Conservation (phyloP, 176 grass and related monocot genomes). For the Eremochloa ophiuroides region DNA sequence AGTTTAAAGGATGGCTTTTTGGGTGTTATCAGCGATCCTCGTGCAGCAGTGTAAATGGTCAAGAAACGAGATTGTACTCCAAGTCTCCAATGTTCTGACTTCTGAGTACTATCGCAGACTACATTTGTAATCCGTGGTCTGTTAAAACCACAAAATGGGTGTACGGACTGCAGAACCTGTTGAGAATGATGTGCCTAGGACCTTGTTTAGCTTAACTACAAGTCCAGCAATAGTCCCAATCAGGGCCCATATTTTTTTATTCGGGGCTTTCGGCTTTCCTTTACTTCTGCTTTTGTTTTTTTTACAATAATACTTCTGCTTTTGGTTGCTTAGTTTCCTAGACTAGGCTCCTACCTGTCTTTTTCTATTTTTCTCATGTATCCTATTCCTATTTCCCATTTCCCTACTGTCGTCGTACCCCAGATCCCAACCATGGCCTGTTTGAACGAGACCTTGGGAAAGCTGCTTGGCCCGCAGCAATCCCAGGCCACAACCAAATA, state of each 20-base stretch:
- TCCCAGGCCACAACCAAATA: too few relatives aligned
- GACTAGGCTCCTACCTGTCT: neutral
- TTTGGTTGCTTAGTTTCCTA: neutral
- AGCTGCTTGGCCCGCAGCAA: too few relatives aligned
- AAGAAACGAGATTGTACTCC: neutral
- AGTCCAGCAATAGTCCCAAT: neutral
- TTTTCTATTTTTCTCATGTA: neutral
- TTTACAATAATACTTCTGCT: too few relatives aligned
- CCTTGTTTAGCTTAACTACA: neutral
- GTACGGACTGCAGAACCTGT: neutral
- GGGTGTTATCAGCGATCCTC: conserved; percentile 88
- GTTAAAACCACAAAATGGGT: neutral
- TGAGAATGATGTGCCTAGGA: neutral
- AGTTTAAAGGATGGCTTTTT: conserved; percentile 94
- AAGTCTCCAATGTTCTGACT: neutral
- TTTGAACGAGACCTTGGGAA: too few relatives aligned
- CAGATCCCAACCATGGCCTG: too few relatives aligned
- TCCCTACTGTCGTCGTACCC: neutral
- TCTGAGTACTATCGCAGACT: neutral
- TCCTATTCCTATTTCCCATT: neutral
- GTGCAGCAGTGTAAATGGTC: conserved; percentile 52
- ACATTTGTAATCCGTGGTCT: neutral
- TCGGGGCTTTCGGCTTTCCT: neutral
- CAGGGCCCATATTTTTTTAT: neutral
- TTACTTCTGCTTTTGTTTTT: too few relatives aligned